Evolutionary conservation across 2,329 filamentous ascomycete species (phyloP), one percentile per base, ranked within the genome.

Genomic region (Aureobasidium sp.): DNA sequence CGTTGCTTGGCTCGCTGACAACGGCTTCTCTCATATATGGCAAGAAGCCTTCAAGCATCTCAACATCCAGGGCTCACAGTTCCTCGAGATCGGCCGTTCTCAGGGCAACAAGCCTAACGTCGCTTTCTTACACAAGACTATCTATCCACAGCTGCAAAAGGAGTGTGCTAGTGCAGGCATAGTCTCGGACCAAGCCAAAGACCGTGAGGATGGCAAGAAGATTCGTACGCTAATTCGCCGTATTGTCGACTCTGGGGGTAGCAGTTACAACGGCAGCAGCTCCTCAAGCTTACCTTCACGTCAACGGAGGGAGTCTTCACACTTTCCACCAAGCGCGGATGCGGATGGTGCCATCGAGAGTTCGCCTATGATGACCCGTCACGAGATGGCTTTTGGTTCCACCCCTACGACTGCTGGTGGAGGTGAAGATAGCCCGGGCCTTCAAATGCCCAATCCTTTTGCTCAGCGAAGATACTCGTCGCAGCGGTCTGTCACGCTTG

Each of bases 21-120:
- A 97, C 71, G 84, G 86, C 62, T 99, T 97, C 73, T 96, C 94
- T 16, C 88, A 85, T 67, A 91, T 97, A 71, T 99, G 94, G 94
- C 91, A 96, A 73, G 89, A 96, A 71, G 94, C 94, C 0, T 97
- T 99, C 73, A 89, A 87, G 70, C 80, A 81, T 16, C 77, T 97
- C 53, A 88, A 94, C 63, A 80, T 99, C 21, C 85, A 91, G 70
- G 94, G 93, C 3, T 80, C 84, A 1, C 86, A 89, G 59, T 99
- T 99, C 68, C 81, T 99, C 36, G 92, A 97, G 71, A 83, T 99
- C 47, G 92, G 92, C 2, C 87, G 88, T 67, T 85, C 86, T 30
- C 54, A 58, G 21, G 88, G 88, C 58, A 89, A 89, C 11, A 86
- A 90, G 67, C 89, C 90, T 29, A 96, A 96, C 71, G 54, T 58